Evolutionary conservation across 768 basidiomycete species (phyloP), one percentile per base, ranked within the genome.

Genomic region (Pisolithus sp.): DNA sequence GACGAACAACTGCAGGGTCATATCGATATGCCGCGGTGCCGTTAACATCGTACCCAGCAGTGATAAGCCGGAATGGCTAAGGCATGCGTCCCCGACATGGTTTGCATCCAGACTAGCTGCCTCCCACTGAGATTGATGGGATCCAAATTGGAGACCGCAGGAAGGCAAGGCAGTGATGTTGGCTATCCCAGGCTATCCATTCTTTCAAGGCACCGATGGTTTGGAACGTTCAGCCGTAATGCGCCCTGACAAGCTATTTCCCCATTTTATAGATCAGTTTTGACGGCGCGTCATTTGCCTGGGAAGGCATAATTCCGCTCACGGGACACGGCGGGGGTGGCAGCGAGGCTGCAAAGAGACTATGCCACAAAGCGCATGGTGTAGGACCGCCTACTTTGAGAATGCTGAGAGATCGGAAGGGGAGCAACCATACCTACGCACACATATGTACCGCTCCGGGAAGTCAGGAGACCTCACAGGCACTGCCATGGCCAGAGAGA

Each of bases 401-500:
- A 34, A 34, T 34, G 34, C 13, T 15, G 13, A 13, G 34, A 4
- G 34, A 12, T 34, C 12, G 13, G 34, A 34, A 34, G 34, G 34
- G 34, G 4, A 15, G 13, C 34, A 34, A 15, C 34, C 34, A 34
- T 15, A 5, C 12, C 34, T 34, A 26, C 26, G 34, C 34, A 34
- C 34, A 15, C 34, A 34, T 15, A 30, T 9, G 13, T 34, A 34
- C 34, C 12, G 34, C 34, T 34, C 34, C 13, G 34, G 34, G 12
- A 34, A 53, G 47, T 54, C 50, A 48, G 48, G 47, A 46, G 50
- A 41, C 53, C 49, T 23, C n/a, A 36, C 50, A 13, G 30, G 64
- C 61, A 65, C 59, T 48, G 61, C 67, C 63, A 59, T 65, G 55
- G 57, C 52, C 52, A 40, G 48, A 40, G 48, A 26, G 31, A 40